A percentile compares a stretch with the other conserved stretches of the same genome.
phyloP scores from a whole-genome alignment of 129 eudicot species.

The Sambucus nigra region DNA sequence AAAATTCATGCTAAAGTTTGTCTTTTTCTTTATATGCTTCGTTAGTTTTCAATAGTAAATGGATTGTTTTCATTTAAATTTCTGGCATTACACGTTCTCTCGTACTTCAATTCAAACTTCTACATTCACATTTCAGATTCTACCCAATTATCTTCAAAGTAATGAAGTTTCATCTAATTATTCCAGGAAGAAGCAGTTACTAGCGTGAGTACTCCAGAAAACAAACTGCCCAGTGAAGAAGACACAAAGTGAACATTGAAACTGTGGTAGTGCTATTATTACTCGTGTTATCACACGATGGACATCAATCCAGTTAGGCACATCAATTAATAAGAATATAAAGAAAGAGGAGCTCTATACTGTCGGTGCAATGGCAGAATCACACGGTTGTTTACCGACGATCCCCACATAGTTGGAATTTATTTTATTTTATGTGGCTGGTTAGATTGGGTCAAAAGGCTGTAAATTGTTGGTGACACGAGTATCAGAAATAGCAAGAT shows the following conservation, averaged over 20 bases:
- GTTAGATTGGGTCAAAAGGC: neutral
- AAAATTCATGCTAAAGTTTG: too few relatives aligned
- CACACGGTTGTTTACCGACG: neutral
- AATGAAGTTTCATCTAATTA: neutral
- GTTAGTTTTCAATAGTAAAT: too few relatives aligned
- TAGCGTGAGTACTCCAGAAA: conserved; percentile 14
- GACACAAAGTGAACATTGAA: conserved; percentile 18
- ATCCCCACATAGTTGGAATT: neutral
- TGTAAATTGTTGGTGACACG: conserved; percentile 3
- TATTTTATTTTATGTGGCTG: neutral
- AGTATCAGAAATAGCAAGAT: neutral
- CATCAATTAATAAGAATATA: neutral
- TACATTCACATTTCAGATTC: too few relatives aligned
- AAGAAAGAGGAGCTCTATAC: neutral
- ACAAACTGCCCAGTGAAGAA: conserved; percentile 21
- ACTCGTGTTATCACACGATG: neutral
- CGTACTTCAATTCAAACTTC: too few relatives aligned
- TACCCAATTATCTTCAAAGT: too few relatives aligned
- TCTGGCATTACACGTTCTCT: too few relatives aligned
- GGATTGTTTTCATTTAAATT: too few relatives aligned
- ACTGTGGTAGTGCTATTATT: neutral
- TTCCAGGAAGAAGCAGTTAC: conserved; percentile 33
- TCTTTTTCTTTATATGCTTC: too few relatives aligned
- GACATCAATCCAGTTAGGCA: conserved; percentile 4
- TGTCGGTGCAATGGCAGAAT: neutral